Percentiles rank a stretch among this genome's conserved stretches.
Conservation (phyloP, 176 grass and related monocot species). For the Zoysia japonica region DNA sequence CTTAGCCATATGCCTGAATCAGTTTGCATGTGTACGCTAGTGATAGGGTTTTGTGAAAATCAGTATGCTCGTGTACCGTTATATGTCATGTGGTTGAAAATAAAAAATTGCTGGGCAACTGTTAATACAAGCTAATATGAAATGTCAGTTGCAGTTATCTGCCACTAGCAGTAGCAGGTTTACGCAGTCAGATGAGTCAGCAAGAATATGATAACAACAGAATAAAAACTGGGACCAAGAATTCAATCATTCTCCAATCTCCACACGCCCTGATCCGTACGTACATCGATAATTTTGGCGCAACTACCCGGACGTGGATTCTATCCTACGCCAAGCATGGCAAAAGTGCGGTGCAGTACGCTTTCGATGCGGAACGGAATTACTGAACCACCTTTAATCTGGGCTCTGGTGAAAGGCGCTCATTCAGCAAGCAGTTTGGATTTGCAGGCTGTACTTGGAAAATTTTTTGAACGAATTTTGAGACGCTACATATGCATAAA, state of each 20-base stretch:
- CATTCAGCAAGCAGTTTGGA: neutral
- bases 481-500: neutral
- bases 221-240: neutral
- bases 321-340: neutral
- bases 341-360: too few relatives aligned
- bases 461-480: too few relatives aligned
- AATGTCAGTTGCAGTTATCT: too few relatives aligned
- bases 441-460: too few relatives aligned
- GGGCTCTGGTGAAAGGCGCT: neutral
- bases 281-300: neutral
- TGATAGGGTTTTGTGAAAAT: neutral
- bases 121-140: too few relatives aligned
- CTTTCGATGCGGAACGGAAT: neutral
- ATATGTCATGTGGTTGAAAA: neutral
- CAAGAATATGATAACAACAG: neutral
- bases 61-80: neutral
- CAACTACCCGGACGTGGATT: constrained; percentile 16
- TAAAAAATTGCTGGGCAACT: too few relatives aligned
- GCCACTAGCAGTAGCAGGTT: too few relatives aligned
- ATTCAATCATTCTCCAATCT: neutral
- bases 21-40: neutral
- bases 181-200: too few relatives aligned
- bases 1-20: neutral
- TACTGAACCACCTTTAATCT: too few relatives aligned
- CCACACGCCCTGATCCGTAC: neutral